phyloP scores from a whole-genome alignment of 495 filamentous ascomycete genomes.

The Podospora bellae-mahoneyi region DNA sequence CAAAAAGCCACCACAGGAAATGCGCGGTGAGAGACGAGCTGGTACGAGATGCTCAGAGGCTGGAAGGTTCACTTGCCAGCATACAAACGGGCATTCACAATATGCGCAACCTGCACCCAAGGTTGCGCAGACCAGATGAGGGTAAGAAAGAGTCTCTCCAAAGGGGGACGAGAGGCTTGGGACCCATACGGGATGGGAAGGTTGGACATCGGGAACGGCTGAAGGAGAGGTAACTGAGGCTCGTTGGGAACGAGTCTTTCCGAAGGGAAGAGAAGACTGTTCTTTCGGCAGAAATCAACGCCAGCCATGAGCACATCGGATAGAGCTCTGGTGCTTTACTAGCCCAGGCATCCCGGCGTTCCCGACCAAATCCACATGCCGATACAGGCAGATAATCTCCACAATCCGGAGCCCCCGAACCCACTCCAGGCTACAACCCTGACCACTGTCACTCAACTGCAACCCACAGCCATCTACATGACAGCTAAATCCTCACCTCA shows the following conservation, averaged over 20 bases:
- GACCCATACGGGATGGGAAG: neutral
- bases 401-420: neutral
- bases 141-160: neutral
- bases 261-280: no score
- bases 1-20: conserved; percentile 15
- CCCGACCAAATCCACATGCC: neutral
- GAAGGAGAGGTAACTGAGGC: neutral
- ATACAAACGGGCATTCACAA: conserved; percentile 27
- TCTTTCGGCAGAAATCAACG: neutral
- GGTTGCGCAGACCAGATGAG: neutral
- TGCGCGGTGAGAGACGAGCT: conserved; percentile 25
- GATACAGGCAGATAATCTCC: neutral
- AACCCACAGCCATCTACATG: conserved; percentile 4
- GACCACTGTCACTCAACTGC: conserved; percentile 4
- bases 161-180: neutral
- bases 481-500: conserved; percentile 5
- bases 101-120: conserved; percentile 30
- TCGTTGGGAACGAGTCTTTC: no score
- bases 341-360: neutral
- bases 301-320: neutral
- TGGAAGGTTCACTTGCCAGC: conserved; percentile 20
- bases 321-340: neutral
- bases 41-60: conserved; percentile 21
- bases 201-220: neutral
- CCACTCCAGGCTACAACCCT: conserved; percentile 6